Evolutionary conservation across 495 filamentous ascomycete genomes (phyloP), one percentile per base, ranked within the genome.

Genomic region (Jackrogersella multiformis): DNA sequence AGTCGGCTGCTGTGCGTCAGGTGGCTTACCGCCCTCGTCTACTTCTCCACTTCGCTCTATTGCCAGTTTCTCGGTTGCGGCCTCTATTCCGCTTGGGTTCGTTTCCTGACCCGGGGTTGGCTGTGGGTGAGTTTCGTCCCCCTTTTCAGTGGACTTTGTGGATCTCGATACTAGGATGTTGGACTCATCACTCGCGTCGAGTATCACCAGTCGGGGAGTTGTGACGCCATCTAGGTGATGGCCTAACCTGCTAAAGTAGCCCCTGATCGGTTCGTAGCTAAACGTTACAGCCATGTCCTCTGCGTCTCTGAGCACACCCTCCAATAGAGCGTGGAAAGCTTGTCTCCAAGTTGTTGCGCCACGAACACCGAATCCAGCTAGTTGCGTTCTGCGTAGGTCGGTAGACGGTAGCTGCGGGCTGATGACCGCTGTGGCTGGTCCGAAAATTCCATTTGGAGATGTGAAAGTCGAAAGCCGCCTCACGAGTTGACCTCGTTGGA

Each of bases 281-380:
- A 83, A 69, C 20, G 69, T 76, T 0, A 83, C 76, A 1, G 73
- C 76, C 75, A 81, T 79, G 51, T 82, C 80, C 61, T 83, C 80
- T 2, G 75, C 78, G 21, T 83, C 81, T 24, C 80, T 69, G 12
- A 82, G 66, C 10, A 77, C 70, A 4, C 74, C 67, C 51, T 83
- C 80, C 21, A 83, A 64, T 63, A 82, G 73, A 32, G 71, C 68
- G 28, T 82, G 79, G 21, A 83, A 83, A n/a, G 81, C 78, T n/a
- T 75, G 66, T 28, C 67, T 74, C 81, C 81, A 83, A 4, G 70
- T 75, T 6, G 39, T 68, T 4, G 74, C 60, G 16, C 69, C 73
- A 44, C 71, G 70, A 15, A 48, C 42, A 10, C 66, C 56, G 7
- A 38, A 10, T 48, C 20, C 24, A 28, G 38, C 49, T 21, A 53